phyloP scores from a whole-genome alignment of 2,329 filamentous ascomycete genomes.

The Botrytis elliptica region DNA sequence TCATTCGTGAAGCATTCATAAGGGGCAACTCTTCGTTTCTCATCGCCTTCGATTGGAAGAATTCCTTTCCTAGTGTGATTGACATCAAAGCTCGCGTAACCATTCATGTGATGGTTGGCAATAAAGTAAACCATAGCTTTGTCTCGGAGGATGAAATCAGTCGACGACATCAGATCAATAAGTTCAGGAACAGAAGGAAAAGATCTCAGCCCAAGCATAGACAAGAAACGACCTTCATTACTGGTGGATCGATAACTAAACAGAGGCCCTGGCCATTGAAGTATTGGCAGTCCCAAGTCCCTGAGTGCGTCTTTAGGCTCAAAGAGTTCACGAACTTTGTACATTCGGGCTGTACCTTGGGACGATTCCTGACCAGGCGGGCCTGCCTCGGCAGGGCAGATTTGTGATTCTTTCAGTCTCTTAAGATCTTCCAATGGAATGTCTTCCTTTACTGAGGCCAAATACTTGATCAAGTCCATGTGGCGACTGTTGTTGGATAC shows the following conservation, averaged over 20 bases:
- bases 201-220: slow-evolving; percentile 68
- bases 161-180: slow-evolving; percentile 71
- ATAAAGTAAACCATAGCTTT: slow-evolving; percentile 81
- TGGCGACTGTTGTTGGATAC: slow-evolving; percentile 73
- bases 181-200: slow-evolving; percentile 72
- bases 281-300: slow-evolving; percentile 67
- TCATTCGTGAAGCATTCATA: slow-evolving; percentile 81
- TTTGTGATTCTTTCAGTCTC: slow-evolving; percentile 72
- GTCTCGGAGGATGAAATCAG: slow-evolving; percentile 58
- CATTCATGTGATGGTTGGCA: slow-evolving; percentile 72
- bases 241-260: slow-evolving; percentile 63
- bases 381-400: slow-evolving; percentile 76
- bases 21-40: slow-evolving; percentile 65
- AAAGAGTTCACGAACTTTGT: slow-evolving; percentile 75
- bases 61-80: slow-evolving; percentile 56
- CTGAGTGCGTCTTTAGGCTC: slow-evolving; percentile 73
- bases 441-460: slow-evolving; percentile 84
- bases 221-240: slow-evolving; percentile 72
- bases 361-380: slow-evolving; percentile 54
- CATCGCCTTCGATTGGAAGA: slow-evolving; percentile 70
- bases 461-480: slow-evolving; percentile 89
- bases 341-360: slow-evolving; percentile 54
- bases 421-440: slow-evolving; percentile 81
- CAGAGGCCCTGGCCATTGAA: slow-evolving; percentile 74
- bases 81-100: slow-evolving; percentile 66